Base-by-base conservation (phyloP, 257 asterid species). In the Buddleja alternifolia region DNA sequence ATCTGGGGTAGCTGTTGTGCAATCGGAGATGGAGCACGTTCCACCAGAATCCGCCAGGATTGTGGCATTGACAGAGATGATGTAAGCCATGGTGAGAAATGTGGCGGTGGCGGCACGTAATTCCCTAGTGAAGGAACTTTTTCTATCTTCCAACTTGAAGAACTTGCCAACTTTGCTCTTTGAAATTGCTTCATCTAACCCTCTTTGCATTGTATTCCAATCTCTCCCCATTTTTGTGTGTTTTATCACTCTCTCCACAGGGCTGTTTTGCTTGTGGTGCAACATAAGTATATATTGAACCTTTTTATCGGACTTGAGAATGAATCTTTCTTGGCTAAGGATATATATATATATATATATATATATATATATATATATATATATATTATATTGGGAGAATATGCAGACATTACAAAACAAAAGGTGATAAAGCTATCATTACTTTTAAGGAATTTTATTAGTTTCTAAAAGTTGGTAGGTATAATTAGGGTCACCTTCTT, bases 41-140 rank as follows among this genome's bases (percentile, higher is more conserved):
- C 81, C 92, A 0, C 95, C 95, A 47, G 96, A 89, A 17, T 84
- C 92, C 7, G 88, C 69, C 0, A 89, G 55, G 63, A 89, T 80
- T 73, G 95, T 89, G 52, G 95, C 93, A 55, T 89, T 89, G 66
- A 89, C 90, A 10, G 84, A 76, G 68, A 89, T 87, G 15, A 89
- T 87, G 63, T 89, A 87, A 0, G 88, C 96, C 96, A 89, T 89
- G 48, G 95, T 89, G 57, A 89, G 85, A 54, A 89, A 87, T 2
- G 95, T 89, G 16, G 96, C 86, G 0, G 96, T 87, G n/a, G 84
- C 95, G 7, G 96, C 95, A 0, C 88, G 81, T 7, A 85, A 15
- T 53, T 89, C 96, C 29, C 44, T 67, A 2, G 84, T 73, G 46
- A 87, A 83, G 41, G 78, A 56, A 62, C 73, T 85, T 36, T 82